Conservation (phyloP, 169 alveolate genomes). For the Cryptosporidium xiaoi region DNA sequence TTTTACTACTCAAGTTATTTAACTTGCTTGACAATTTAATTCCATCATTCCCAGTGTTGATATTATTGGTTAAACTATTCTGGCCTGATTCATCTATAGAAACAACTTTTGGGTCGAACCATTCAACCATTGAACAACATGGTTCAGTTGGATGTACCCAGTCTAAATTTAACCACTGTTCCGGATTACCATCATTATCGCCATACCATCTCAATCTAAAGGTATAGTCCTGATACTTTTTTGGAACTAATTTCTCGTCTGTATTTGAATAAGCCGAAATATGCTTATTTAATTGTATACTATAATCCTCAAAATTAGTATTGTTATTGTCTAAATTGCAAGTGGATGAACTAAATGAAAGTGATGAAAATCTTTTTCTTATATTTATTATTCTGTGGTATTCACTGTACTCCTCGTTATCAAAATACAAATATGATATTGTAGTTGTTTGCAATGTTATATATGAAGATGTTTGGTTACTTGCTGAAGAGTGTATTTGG, state of each 20-base stretch:
- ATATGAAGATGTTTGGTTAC: neutral
- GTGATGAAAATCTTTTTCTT: slow-evolving; percentile 8
- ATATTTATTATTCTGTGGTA: slow-evolving; percentile 46
- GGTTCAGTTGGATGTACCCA: slow-evolving; percentile 73
- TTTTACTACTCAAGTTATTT: neutral
- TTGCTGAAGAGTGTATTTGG: neutral
- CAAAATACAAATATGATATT: slow-evolving; percentile 63
- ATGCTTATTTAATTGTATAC: neutral
- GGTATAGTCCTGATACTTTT: slow-evolving; percentile 21
- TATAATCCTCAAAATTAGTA: neutral
- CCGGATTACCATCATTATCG: slow-evolving; percentile 73
- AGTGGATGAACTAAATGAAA: too few species aligned
- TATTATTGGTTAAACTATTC: neutral
- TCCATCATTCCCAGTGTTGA: neutral
- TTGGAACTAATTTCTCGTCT: slow-evolving; percentile 26
- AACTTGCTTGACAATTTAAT: neutral
- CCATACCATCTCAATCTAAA: slow-evolving; percentile 74
- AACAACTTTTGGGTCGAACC: slow-evolving; percentile 40
- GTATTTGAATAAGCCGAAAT: slow-evolving; percentile 12
- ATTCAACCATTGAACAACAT: slow-evolving; percentile 41
- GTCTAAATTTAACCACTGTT: slow-evolving; percentile 66
- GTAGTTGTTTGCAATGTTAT: slow-evolving; percentile 56
- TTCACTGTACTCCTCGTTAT: slow-evolving; percentile 51
- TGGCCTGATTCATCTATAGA: neutral
- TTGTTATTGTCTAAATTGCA: neutral